Evolutionary conservation across 106 monocot species (phyloP), one percentile per base, ranked within the genome.

Genomic region (Hemerocallis citrina): DNA sequence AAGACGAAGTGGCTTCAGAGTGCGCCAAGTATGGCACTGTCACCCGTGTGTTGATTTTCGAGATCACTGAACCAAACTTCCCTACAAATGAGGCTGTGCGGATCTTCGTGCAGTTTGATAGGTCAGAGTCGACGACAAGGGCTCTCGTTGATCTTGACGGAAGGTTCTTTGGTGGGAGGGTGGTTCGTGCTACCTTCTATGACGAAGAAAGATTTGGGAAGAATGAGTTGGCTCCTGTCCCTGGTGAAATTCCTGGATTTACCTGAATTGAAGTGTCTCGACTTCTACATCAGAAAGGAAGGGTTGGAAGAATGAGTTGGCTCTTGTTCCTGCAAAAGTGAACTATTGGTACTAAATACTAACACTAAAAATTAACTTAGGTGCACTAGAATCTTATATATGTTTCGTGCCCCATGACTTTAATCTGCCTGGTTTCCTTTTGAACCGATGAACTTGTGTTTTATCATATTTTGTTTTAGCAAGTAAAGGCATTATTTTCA

Each of bases 1-100:
- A 95, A 76, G 94, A 95, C 7, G 94, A 95, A 64, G 89, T 89
- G n/a, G 94, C 83, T 22, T 89, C 89, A 43, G 94, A 95, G 63
- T 95, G 94, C 47, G 49, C 80, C 7, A 95, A 89, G 56, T 95
- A 95, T 46, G 94, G 86, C 5, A 74, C 75, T 0, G 94, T 89
- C 29, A 86, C 83, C 1, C 85, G 86, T 2, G 89, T 89, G 8
- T 46, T 95, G 65, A 95, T 95, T 31, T 95, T 95, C 35, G 94
- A 89, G 65, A 95, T 95, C 62, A 89, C 94, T 0, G 86, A 89
- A 51, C 57, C 83, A 32, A 70, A 81, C 67, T 89, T 89, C 68
- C 94, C 89, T 0, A 35, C 37, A 3, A 89, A 95, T 1, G 94
- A 89, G 63, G 94, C 94, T 21, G 89, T 95, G 14, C 83, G 94